Conservation (phyloP, 164 flowering plant genomes). For the Nelumbo lutea region DNA sequence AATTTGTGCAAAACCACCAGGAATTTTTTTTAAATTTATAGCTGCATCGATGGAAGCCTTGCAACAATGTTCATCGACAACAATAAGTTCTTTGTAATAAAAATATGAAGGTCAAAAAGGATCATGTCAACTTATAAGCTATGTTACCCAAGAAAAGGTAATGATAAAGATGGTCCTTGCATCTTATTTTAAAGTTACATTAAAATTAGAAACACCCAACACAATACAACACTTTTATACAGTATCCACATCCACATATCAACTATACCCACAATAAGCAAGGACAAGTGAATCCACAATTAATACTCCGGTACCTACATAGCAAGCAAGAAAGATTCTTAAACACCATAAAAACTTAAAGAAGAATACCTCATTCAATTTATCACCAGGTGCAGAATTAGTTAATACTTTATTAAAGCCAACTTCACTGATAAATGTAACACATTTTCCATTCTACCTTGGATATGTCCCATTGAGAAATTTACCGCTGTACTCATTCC, state of each 20-base stretch:
- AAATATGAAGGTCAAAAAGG: not conserved
- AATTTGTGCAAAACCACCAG: constrained; percentile 15
- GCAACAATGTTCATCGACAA: not conserved
- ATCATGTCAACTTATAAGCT: not conserved
- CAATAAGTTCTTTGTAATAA: constrained; percentile 30
- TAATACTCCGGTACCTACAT: too few species aligned
- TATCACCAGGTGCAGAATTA: constrained; percentile 9
- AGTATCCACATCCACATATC: too few species aligned
- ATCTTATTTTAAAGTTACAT: too few species aligned
- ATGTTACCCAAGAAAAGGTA: not conserved
- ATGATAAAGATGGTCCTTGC: too few species aligned
- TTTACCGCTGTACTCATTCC: not conserved
- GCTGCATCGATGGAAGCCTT: constrained; percentile 10
- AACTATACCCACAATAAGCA: too few species aligned
- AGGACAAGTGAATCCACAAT: too few species aligned
- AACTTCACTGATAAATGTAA: constrained; percentile 41
- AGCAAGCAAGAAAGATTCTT: too few species aligned
- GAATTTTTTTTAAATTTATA: constrained; percentile 7
- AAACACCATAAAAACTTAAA: not conserved
- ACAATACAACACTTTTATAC: too few species aligned
- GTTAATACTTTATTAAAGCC: constrained; percentile 33
- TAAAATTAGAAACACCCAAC: too few species aligned
- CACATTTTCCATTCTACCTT: constrained; percentile 43
- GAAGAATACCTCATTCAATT: constrained; percentile 29
- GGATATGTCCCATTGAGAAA: constrained; percentile 21